A percentile compares a stretch with the other conserved stretches of the same genome.
Conservation (phyloP, 441 rosid genomes). For the Populus tomentosa region DNA sequence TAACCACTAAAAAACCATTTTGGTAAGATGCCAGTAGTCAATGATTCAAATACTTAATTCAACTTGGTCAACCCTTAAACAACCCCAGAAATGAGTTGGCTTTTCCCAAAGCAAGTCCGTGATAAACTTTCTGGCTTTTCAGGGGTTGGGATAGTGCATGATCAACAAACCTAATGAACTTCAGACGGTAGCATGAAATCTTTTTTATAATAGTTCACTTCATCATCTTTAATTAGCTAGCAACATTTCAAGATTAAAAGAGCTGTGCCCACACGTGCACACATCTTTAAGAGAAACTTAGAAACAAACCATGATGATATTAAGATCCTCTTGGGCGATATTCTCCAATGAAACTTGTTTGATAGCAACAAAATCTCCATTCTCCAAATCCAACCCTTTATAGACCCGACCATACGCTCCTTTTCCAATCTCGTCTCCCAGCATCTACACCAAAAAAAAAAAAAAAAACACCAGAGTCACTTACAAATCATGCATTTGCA, state of each 20-base stretch:
- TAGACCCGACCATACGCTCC: constrained; percentile 99
- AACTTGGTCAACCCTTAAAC: not conserved
- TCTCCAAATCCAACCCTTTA: constrained; percentile 97
- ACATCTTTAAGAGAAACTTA: not conserved
- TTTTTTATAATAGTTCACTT: not conserved
- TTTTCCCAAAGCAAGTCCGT: not conserved
- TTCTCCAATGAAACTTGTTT: constrained; percentile 98
- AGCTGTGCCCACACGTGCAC: not conserved
- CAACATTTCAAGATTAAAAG: not conserved
- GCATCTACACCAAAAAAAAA: constrained; percentile 51
- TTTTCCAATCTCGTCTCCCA: constrained; percentile 98
- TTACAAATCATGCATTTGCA: not conserved
- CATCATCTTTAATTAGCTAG: not conserved
- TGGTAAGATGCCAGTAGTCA: not conserved
- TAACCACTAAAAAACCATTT: not conserved
- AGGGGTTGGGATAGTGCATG: not conserved
- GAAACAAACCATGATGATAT: constrained; percentile 82
- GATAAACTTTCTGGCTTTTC: not conserved
- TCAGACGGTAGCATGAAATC: not conserved
- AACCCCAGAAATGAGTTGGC: not conserved
- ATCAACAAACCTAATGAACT: not conserved
- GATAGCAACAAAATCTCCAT: constrained; percentile 96
- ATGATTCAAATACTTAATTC: not conserved
- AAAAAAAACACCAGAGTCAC: not conserved
- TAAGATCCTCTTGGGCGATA: constrained; percentile 97